A percentile compares a stretch with the other conserved stretches of the same genome.
These are phyloP conservation scores for Vitis rupestris DNA, from an alignment of 164 flowering plant genomes.

Conservation along the genomic window DNA sequence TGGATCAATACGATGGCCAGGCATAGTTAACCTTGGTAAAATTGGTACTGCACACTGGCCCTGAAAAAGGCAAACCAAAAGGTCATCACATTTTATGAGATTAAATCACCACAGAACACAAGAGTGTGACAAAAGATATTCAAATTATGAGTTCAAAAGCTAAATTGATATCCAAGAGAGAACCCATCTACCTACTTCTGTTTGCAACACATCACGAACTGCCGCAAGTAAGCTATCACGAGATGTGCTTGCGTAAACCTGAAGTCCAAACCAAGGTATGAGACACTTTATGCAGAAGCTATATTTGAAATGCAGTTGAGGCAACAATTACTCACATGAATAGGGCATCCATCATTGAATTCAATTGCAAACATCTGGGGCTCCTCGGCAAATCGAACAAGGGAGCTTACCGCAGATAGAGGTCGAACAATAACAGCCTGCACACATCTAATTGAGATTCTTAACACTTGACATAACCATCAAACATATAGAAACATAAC, in stretches of 20 bases:
- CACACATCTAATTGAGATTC: conserved; percentile 39
- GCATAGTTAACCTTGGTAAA: conserved; percentile 92
- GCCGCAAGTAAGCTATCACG: conserved; percentile 97
- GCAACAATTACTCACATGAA: conserved; percentile 62
- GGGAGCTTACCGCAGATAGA: conserved; percentile 77
- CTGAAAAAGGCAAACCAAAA: conserved; percentile 38
- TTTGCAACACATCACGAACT: conserved; percentile 86
- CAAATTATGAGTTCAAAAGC: background rate
- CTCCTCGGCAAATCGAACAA: conserved; percentile 97
- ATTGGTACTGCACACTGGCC: conserved; percentile 85
- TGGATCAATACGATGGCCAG: conserved; percentile 97
- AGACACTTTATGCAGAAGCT: conserved; percentile 12
- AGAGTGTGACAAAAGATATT: background rate
- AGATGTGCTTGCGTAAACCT: conserved; percentile 97
- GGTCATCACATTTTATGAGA: background rate
- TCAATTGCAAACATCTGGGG: conserved; percentile 99
- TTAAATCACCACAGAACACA: background rate
- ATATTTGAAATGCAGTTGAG: background rate
- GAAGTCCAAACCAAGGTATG: conserved; percentile 26
- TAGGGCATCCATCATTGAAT: conserved; percentile 93
- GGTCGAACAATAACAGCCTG: conserved; percentile 98
- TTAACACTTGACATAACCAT: conserved; percentile 24
- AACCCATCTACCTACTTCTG: conserved; percentile 82
- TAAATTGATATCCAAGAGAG: conserved; percentile 21
- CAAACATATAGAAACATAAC: background rate